A percentile compares a stretch with the other conserved stretches of the same genome.
Conservation (phyloP, 192 early-diverging fungal genomes). For the Cetraspora pellucida region DNA sequence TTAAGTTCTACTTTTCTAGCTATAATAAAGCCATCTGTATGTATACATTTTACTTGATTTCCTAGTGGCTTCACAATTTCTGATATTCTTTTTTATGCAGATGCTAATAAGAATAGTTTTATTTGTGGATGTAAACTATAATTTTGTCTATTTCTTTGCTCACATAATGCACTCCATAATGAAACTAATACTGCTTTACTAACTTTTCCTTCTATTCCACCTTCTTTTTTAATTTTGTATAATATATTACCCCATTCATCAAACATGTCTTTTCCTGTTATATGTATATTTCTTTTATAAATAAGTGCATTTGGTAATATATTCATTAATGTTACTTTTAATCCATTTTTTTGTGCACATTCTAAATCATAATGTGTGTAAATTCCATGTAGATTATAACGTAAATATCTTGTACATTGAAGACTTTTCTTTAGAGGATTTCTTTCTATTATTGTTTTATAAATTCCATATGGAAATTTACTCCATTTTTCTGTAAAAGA, state of each 20-base stretch:
- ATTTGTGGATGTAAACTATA: background rate
- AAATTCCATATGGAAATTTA: constrained; percentile 11
- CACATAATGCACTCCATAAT: constrained; percentile 5
- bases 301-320: background rate
- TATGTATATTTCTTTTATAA: background rate
- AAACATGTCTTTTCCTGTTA: background rate
- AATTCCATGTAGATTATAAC: background rate
- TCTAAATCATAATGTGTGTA: constrained; percentile 12
- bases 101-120: background rate
- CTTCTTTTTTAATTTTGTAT: constrained; percentile 9
- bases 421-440: background rate
- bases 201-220: constrained; percentile 2
- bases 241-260: background rate
- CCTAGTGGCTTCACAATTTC: background rate
- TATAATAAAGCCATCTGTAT: constrained; percentile 27
- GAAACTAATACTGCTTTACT: constrained; percentile 4
- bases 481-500: background rate
- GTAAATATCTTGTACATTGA: background rate
- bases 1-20: background rate
- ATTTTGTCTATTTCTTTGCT: background rate
- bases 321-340: background rate
- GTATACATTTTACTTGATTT: constrained; percentile 10
- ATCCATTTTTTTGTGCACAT: background rate
- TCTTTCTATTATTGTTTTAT: background rate
- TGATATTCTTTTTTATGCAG: background rate